Base-by-base conservation (phyloP, 768 basidiomycete species). In the Xerocomus brunneocitrinus region DNA sequence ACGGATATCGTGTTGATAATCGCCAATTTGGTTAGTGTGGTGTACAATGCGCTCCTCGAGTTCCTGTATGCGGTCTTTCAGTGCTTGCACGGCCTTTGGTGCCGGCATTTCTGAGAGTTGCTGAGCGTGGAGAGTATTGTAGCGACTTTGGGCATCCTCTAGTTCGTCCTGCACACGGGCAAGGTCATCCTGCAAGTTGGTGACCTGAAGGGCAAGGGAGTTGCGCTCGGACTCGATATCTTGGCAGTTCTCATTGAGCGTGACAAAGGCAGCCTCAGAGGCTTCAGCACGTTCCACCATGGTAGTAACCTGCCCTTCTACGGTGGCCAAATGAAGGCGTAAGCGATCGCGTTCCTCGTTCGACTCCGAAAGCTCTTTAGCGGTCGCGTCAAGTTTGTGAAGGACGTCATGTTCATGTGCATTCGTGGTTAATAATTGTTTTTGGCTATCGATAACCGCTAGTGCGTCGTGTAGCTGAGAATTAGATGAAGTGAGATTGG, bases 1-100 rank as follows among this genome's bases (percentile, higher is more conserved):
- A 58, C 79, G 78, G 58, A 86, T 86, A 56, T 91, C 90, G 59
- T 91, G 87, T 55, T 89, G 89, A 52, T 87, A 85, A 48, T 87
- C 76, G 10, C 83, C 85, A 58, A 91, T 83, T 63, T 88, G 86
- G 58, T 89, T 83, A 4, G 83, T 88, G 36, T 83, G 75, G 42
- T 87, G 74, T 56, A 77, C 59, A 27, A 91, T 77, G 8, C 87
- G 81, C 12, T 63, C 69, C 58, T 91, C 85, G 27, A 89, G 79
- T 53, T 88, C 83, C 51, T 80, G 76, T 56, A 91, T 81, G 56
- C 89, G 87, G 9, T 76, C 72, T 36, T 79, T 79, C 36, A 90
- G 72, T 16, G 80, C 73, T 5, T 71, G 74, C 25, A 77, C 77
- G 9, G 79, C 81, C 54, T 83, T 79, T 16, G 74, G 74, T 10